Evolutionary conservation across 495 filamentous ascomycete species (phyloP), one percentile per base, ranked within the genome.

Genomic region (Acidomyces sp.): DNA sequence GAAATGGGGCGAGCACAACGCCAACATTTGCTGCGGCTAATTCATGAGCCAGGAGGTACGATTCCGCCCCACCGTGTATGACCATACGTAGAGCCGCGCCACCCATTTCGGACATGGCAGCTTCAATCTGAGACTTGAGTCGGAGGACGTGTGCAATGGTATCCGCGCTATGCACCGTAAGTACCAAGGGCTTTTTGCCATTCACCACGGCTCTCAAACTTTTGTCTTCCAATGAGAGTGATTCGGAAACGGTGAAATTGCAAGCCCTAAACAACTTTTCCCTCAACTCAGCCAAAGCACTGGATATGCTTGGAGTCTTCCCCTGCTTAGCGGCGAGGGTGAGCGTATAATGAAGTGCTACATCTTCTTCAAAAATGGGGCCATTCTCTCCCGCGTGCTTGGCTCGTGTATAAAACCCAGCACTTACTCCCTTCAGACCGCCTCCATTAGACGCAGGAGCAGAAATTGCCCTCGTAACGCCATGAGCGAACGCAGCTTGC

Each of bases 401-500:
- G 7, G 56, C 65, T 12, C 57, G 55, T 3, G 65, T 69, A 4
- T 54, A 52, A 39, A 73, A 60, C 10, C 62, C 63, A 0, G 55
- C 55, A 39, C 63, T 69, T 7, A 72, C 62, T 3, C 68, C 68
- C n/a, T 62, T 62, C 13, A 56, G 46, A n/a, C 62, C 55, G 24
- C 65, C 63, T 7, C 58, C 58, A 2, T 51, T 34, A 11, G 36
- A 50, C 2, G 55, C 31, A 15, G 67, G 69, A 16, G 63, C 59
- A 0, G 67, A 62, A 22, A 74, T 57, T 0, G 66, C 66, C 33
- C 56, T 55, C 23, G 69, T 72, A 15, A 74, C 62, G 21, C 70
- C 70, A 18, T 67, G 62, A n/a, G 63, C 55, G 30, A 56, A 58
- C 2, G 69, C 65, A 16, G 62, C 52, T 7, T 43, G 45, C 33